These are phyloP conservation scores for Hygrocybe coccinea DNA, from an alignment of 768 basidiomycete genomes.

Conservation along the genomic window DNA sequence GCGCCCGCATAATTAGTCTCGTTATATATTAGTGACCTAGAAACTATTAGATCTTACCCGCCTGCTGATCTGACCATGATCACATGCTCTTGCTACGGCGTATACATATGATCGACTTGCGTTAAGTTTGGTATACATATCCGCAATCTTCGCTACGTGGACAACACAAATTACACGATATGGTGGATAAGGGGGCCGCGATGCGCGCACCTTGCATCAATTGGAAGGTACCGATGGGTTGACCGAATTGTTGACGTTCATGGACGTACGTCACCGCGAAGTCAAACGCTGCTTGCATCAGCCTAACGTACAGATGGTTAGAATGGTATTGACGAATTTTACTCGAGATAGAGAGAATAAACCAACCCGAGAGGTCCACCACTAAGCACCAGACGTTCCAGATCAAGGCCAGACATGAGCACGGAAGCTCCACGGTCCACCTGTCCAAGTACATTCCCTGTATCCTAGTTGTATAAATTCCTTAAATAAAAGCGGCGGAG, in stretches of 20 bases:
- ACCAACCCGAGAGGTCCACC: conserved; percentile 94
- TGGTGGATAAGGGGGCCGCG: background rate
- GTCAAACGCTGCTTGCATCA: conserved; percentile 94
- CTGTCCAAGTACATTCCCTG: conserved; percentile 81
- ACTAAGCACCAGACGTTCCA: conserved; percentile 86
- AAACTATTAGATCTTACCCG: conserved; percentile 43
- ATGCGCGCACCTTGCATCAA: conserved; percentile 78
- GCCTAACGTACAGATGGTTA: conserved; percentile 33
- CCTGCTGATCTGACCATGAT: conserved; percentile 71
- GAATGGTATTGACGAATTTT: background rate
- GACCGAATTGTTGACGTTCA: conserved; percentile 86
- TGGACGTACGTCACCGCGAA: conserved; percentile 86
- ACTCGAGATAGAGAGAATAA: conserved; percentile 15
- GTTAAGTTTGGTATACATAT: conserved; percentile 92
- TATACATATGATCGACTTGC: conserved; percentile 90
- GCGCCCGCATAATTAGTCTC: background rate
- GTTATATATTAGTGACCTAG: background rate
- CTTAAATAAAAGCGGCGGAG: background rate
- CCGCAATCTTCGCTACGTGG: conserved; percentile 66
- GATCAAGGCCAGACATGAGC: conserved; percentile 90
- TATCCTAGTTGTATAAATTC: conserved; percentile 9
- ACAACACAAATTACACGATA: background rate
- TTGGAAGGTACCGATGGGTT: conserved; percentile 85
- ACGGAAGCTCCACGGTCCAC: conserved; percentile 79
- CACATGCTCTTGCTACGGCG: conserved; percentile 86